Percentiles rank a stretch among this genome's conserved stretches.
These are phyloP conservation scores for Xylaria bambusicola DNA, from an alignment of 495 filamentous ascomycete genomes.

Conservation along the genomic window DNA sequence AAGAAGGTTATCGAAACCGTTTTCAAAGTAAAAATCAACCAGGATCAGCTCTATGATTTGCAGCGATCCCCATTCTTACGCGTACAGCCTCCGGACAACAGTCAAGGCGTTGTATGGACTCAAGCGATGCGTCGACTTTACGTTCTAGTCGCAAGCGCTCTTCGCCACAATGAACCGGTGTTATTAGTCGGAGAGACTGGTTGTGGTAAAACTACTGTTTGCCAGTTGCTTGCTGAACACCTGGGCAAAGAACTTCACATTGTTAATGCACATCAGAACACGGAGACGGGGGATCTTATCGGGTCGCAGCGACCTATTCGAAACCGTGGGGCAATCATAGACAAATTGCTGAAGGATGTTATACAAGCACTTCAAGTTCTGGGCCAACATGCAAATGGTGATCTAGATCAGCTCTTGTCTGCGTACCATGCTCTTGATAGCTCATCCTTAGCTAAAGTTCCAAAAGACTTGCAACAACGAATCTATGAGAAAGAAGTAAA, in stretches of 20 bases:
- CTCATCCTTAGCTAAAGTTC: slow-evolving; percentile 36
- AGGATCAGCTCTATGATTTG: slow-evolving; percentile 67
- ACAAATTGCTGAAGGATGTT: slow-evolving; percentile 65
- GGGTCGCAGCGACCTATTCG: slow-evolving; percentile 91
- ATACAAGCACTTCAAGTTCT: slow-evolving; percentile 44
- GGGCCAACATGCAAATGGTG: slow-evolving; percentile 24
- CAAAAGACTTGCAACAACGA: slow-evolving; percentile 51
- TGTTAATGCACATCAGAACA: slow-evolving; percentile 96
- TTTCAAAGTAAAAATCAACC: slow-evolving; percentile 82
- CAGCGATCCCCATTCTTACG: slow-evolving; percentile 54
- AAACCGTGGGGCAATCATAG: slow-evolving; percentile 72
- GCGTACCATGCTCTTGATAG: slow-evolving; percentile 39
- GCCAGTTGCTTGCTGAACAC: slow-evolving; percentile 84
- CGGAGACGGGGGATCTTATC: slow-evolving; percentile 95
- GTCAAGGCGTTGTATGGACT: slow-evolving; percentile 82
- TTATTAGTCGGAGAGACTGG: slow-evolving; percentile 95
- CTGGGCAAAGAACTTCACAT: slow-evolving; percentile 74
- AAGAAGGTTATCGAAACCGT: slow-evolving; percentile 89
- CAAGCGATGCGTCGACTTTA: slow-evolving; percentile 89
- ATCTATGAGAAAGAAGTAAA: slow-evolving; percentile 64
- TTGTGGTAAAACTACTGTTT: slow-evolving; percentile 95
- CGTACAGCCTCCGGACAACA: slow-evolving; percentile 40
- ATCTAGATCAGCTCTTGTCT: slow-evolving; percentile 41
- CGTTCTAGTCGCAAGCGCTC: slow-evolving; percentile 77
- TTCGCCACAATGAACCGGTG: slow-evolving; percentile 90